Percentiles rank a stretch among this genome's conserved stretches.
phyloP scores from a whole-genome alignment of 768 basidiomycete species.

The Tulasnella sp. region DNA sequence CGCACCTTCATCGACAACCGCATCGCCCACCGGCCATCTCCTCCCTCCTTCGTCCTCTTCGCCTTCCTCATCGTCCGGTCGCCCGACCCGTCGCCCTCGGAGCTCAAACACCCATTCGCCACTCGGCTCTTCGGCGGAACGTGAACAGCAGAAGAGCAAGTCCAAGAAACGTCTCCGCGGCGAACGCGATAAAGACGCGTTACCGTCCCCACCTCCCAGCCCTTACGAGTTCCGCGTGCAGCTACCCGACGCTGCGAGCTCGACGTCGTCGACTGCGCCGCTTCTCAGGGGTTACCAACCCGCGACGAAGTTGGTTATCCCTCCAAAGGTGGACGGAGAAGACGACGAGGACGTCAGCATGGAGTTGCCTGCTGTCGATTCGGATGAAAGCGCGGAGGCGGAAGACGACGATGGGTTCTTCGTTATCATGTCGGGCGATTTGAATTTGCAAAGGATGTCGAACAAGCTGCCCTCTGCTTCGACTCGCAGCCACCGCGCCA shows the following conservation, averaged over 20 bases:
- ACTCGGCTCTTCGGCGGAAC: background rate
- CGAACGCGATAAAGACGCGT: background rate
- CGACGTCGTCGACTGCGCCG: background rate
- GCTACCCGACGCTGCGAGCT: background rate
- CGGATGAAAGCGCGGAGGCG: background rate
- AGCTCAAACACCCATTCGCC: background rate
- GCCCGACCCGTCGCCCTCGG: background rate
- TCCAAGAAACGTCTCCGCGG: background rate
- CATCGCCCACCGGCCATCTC: background rate
- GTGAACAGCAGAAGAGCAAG: background rate
- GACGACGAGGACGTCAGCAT: background rate
- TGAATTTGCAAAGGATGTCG: background rate
- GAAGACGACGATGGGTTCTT: background rate
- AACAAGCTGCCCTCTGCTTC: background rate
- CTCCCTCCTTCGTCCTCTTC: background rate
- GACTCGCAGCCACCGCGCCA: too few relatives aligned
- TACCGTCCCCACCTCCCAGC: slow-evolving; percentile 10
- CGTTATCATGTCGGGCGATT: background rate
- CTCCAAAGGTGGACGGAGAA: background rate
- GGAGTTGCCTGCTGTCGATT: background rate
- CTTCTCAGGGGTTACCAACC: background rate
- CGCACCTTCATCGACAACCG: background rate
- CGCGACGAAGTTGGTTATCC: background rate
- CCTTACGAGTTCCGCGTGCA: background rate
- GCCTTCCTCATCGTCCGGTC: background rate